phyloP scores from a whole-genome alignment of 164 flowering plant species.

The Vitis riparia region DNA sequence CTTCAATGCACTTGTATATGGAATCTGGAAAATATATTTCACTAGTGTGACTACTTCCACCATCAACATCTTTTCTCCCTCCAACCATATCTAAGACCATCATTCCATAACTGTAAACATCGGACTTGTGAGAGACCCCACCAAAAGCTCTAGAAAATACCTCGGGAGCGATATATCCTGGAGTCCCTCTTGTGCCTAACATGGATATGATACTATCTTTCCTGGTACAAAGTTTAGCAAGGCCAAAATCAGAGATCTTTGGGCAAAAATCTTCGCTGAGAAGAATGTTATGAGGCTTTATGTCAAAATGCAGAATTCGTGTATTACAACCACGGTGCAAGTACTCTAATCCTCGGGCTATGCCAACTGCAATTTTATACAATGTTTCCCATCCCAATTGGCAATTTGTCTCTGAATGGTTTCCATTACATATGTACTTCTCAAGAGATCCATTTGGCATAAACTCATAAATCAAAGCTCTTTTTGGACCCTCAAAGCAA shows the following conservation, averaged over 20 bases:
- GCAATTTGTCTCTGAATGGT: neutral
- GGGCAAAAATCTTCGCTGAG: constrained; percentile 37
- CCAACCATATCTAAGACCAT: constrained; percentile 52
- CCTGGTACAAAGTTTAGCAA: constrained; percentile 31
- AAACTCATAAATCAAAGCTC: constrained; percentile 45
- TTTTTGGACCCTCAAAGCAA: constrained; percentile 31
- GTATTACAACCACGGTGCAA: constrained; percentile 49
- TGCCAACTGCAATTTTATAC: constrained; percentile 34
- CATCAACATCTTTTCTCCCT: constrained; percentile 25
- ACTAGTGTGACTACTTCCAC: constrained; percentile 16
- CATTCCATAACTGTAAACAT: constrained; percentile 60
- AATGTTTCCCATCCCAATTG: constrained; percentile 29
- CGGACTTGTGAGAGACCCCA: constrained; percentile 43
- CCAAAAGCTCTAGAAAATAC: constrained; percentile 36
- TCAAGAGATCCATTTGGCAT: constrained; percentile 47
- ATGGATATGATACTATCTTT: constrained; percentile 35
- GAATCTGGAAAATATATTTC: constrained; percentile 45
- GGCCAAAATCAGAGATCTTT: constrained; percentile 47
- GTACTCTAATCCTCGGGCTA: constrained; percentile 46
- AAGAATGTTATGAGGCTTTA: constrained; percentile 47
- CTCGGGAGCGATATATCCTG: constrained; percentile 51
- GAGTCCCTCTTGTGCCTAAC: constrained; percentile 40
- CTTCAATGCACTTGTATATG: constrained; percentile 31
- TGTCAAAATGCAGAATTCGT: constrained; percentile 43
- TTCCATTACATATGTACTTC: constrained; percentile 30